phyloP scores from a whole-genome alignment of 202 grass and related monocot genomes.

The Schoenoplectus tabernaemontani region DNA sequence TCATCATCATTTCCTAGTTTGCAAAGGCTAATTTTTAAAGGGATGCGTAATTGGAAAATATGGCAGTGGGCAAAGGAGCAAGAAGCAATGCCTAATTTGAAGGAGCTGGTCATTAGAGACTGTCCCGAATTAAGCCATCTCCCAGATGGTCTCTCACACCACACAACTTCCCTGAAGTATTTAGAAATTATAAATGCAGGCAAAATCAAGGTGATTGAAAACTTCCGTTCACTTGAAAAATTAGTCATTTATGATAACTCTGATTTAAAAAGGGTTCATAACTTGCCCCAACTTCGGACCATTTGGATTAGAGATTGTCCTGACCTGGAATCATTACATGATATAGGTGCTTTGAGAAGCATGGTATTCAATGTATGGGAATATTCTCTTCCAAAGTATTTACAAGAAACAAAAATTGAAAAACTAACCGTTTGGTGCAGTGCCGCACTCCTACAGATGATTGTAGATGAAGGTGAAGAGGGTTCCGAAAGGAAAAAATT shows the following conservation, averaged over 20 bases:
- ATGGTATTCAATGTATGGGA: neutral
- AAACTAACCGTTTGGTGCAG: slow-evolving; percentile 30
- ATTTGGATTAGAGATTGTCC: slow-evolving; percentile 21
- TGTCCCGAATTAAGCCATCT: slow-evolving; percentile 25
- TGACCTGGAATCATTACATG: slow-evolving; percentile 1
- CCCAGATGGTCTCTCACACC: slow-evolving; percentile 14
- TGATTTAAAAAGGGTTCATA: slow-evolving; percentile 19
- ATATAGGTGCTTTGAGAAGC: slow-evolving; percentile 7
- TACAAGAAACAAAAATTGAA: slow-evolving; percentile 18
- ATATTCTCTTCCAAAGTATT: slow-evolving; percentile 17
- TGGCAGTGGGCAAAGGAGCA: slow-evolving; percentile 32
- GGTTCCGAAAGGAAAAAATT: slow-evolving; percentile 31
- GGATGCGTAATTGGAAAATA: slow-evolving; percentile 20
- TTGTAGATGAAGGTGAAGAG: neutral
- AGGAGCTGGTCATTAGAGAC: slow-evolving; percentile 20
- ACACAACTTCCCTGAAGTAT: slow-evolving; percentile 15
- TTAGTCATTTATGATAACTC: slow-evolving; percentile 22
- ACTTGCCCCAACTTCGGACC: slow-evolving; percentile 22
- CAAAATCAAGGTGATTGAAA: slow-evolving; percentile 21
- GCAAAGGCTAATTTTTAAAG: slow-evolving; percentile 24
- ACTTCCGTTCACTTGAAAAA: slow-evolving; percentile 23
- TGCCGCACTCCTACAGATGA: neutral
- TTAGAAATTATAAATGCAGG: neutral
- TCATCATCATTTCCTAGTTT: slow-evolving; percentile 16
- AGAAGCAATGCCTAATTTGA: slow-evolving; percentile 26